Conservation (phyloP, 352 stramenopile species). For the Pythium guiyangense region DNA sequence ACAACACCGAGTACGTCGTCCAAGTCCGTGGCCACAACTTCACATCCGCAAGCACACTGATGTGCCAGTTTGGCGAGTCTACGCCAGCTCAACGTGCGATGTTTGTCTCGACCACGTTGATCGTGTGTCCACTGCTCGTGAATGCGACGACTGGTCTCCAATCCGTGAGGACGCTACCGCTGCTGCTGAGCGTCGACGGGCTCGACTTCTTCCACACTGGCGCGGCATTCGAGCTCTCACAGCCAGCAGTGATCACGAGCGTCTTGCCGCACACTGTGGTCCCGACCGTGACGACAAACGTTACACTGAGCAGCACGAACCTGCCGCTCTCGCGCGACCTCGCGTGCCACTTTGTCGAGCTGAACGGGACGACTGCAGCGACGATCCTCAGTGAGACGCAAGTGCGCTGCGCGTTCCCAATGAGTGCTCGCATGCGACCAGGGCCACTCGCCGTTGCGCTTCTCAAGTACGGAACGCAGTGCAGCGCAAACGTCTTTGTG, state of each 20-base stretch:
- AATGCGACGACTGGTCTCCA: background rate
- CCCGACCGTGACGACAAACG: slow-evolving; percentile 11
- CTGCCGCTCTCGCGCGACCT: slow-evolving; percentile 19
- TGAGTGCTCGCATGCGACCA: slow-evolving; percentile 6
- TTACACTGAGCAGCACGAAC: slow-evolving; percentile 19
- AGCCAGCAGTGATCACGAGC: slow-evolving; percentile 15
- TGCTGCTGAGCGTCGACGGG: slow-evolving; percentile 29
- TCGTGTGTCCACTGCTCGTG: slow-evolving; percentile 7
- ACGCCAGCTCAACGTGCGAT: background rate
- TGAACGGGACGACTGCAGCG: slow-evolving; percentile 25
- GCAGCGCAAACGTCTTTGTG: slow-evolving; percentile 22
- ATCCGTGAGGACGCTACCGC: slow-evolving; percentile 4
- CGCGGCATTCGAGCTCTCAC: slow-evolving; percentile 23
- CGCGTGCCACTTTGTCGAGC: slow-evolving; percentile 22
- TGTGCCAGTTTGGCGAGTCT: slow-evolving; percentile 25
- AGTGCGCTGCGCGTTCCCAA: slow-evolving; percentile 20
- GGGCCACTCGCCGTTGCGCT: slow-evolving; percentile 15
- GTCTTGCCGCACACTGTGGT: slow-evolving; percentile 23
- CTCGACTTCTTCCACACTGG: slow-evolving; percentile 26
- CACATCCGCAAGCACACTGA: slow-evolving; percentile 6
- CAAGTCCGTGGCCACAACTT: slow-evolving; percentile 21
- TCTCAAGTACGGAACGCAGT: slow-evolving; percentile 13
- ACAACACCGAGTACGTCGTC: slow-evolving; percentile 16
- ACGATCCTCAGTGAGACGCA: slow-evolving; percentile 15
- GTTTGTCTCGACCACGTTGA: background rate